Base-by-base conservation (phyloP, 78 protist species). In the Dictyostelium discoideum region DNA sequence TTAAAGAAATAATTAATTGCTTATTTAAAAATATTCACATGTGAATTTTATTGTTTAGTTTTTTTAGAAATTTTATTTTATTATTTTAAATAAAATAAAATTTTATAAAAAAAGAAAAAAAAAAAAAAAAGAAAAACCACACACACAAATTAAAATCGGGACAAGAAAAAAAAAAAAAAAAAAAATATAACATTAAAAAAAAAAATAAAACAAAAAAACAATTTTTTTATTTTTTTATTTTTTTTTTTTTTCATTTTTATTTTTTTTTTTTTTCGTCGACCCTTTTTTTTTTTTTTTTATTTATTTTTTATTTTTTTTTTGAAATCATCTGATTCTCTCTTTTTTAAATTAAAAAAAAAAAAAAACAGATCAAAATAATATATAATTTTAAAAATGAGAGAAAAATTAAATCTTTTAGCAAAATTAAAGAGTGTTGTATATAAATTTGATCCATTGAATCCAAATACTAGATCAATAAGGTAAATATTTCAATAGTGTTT, bases 381-480 rank as follows among this genome's bases (percentile, higher is more conserved):
- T 72, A 72, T 72, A 72, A 8, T 9, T 18, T 40, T 37, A 5
- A 22, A 26, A 60, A 69, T 83, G 67, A 37, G 20, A 37, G 79
- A 78, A 0, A 88, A 88, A 32, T 26, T 82, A 32, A 90, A 90
- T 82, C 14, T 90, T 10, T 73, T 90, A 73, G 6, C 5, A 16
- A 90, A 48, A 20, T 54, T 90, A 39, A 80, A 90, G 54, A 39
- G 69, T 54, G n/a, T 90, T 13, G 76, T 87, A 22, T 90, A 81
- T 83, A 90, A 73, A 32, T 90, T 90, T 69, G 48, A 54, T 50
- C 87, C 95, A 72, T 11, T 32, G 4, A 76, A 81, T 72, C 5
- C 46, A 20, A 73, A 65, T 13, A 39, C 77, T 6, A 80, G 84
- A 50, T 90, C 95, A 18, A 26, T 90, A 26, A 90, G 88, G 95